These are phyloP conservation scores for Phaffia tasmanica DNA, from an alignment of 768 basidiomycete species.

Conservation along the genomic window DNA sequence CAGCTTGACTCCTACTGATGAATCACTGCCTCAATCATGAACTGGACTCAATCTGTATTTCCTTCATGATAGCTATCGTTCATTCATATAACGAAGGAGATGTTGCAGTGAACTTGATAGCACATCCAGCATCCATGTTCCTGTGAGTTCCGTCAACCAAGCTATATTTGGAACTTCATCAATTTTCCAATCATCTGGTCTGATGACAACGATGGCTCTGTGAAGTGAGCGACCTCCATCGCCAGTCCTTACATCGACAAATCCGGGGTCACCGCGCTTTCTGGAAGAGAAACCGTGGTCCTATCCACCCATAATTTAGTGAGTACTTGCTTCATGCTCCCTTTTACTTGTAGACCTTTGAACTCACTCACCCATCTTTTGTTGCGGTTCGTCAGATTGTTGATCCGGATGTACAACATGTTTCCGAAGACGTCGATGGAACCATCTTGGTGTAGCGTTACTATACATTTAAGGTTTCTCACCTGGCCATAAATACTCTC, in stretches of 20 bases:
- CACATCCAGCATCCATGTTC: slow-evolving; percentile 53
- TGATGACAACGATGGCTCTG: slow-evolving; percentile 31
- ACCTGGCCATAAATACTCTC: too few species aligned
- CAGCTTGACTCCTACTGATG: background rate
- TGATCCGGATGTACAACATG: too few species aligned
- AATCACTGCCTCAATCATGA: background rate
- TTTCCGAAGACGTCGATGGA: too few species aligned
- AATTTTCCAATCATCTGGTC: background rate
- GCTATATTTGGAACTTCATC: slow-evolving; percentile 20
- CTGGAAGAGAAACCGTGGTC: slow-evolving; percentile 27
- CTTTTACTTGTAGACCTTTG: too few species aligned
- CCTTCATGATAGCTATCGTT: background rate
- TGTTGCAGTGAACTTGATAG: slow-evolving; percentile 43
- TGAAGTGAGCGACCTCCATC: slow-evolving; percentile 18
- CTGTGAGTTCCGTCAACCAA: slow-evolving; percentile 44
- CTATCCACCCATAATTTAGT: too few species aligned
- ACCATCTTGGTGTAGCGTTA: too few species aligned
- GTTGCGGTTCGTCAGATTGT: too few species aligned
- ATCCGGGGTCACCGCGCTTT: slow-evolving; percentile 38
- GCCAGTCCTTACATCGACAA: slow-evolving; percentile 46
- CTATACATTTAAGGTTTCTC: too few species aligned
- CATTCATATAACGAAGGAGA: background rate
- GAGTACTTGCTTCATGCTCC: too few species aligned
- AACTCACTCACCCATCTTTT: too few species aligned
- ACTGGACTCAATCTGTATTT: background rate